These are phyloP conservation scores for Edaphochlamys debaryana DNA, from an alignment of 139 green algal genomes.

Conservation along the genomic window DNA sequence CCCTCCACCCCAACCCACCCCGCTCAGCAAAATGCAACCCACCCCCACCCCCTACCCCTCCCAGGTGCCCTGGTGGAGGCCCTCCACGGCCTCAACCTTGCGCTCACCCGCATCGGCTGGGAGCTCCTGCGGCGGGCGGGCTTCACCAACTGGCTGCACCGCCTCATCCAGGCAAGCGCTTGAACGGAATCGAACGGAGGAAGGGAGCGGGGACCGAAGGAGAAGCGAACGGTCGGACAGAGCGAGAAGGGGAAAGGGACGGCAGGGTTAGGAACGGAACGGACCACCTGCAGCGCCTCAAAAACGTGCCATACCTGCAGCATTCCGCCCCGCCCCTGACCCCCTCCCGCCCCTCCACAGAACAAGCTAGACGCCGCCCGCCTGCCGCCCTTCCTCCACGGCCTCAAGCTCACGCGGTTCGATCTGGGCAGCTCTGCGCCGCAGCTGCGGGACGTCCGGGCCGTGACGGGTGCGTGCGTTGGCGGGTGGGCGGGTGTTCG, in stretches of 20 bases:
- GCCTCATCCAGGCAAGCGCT: slow-evolving; percentile 30
- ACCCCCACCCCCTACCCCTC: too few relatives aligned
- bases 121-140: slow-evolving; percentile 38
- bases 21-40: too few relatives aligned
- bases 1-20: too few relatives aligned
- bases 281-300: too few relatives aligned
- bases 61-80: slow-evolving; percentile 18
- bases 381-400: slow-evolving; percentile 37
- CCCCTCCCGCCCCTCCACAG: not conserved
- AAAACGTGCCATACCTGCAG: too few relatives aligned
- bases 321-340: too few relatives aligned
- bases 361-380: slow-evolving; percentile 18
- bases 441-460: slow-evolving; percentile 34
- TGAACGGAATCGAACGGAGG: too few relatives aligned
- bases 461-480: slow-evolving; percentile 37
- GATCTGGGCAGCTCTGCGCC: slow-evolving; percentile 37
- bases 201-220: too few relatives aligned
- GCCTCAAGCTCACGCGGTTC: slow-evolving; percentile 10
- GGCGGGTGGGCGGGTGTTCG: too few relatives aligned
- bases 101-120: slow-evolving; percentile 41
- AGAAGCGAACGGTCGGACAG: too few relatives aligned
- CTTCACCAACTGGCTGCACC: slow-evolving; percentile 19
- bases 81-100: slow-evolving; percentile 43
- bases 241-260: too few relatives aligned
- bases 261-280: too few relatives aligned